phyloP scores from a whole-genome alignment of 208 protist genomes.

The Leishmania lainsoni region DNA sequence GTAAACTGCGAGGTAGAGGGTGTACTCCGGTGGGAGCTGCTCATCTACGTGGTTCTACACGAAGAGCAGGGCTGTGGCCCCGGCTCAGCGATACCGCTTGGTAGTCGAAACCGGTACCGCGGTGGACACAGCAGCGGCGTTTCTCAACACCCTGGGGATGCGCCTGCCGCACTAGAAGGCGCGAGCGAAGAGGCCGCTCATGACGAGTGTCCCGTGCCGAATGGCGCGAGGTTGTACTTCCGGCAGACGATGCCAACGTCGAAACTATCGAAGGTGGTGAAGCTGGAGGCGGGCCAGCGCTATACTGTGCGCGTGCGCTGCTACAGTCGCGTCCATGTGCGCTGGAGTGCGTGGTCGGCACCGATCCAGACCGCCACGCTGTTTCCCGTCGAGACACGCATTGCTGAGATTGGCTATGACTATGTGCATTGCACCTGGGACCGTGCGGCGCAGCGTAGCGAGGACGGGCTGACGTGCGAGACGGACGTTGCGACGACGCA shows the following conservation, averaged over 20 bases:
- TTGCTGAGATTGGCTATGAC: constrained; percentile 84
- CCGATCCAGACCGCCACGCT: constrained; percentile 56
- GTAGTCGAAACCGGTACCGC: not conserved
- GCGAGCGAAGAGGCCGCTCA: not conserved
- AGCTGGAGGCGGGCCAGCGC: constrained; percentile 59
- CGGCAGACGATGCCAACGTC: constrained; percentile 52
- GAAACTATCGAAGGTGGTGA: constrained; percentile 77
- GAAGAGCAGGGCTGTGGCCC: not conserved
- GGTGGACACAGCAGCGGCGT: not conserved
- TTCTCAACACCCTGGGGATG: not conserved
- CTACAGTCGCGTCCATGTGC: constrained; percentile 28
- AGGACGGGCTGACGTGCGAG: constrained; percentile 47
- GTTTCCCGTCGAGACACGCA: constrained; percentile 50
- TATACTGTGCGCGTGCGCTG: constrained; percentile 70
- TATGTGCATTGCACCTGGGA: constrained; percentile 85
- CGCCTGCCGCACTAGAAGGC: not conserved
- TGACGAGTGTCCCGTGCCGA: constrained; percentile 25
- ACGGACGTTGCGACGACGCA: constrained; percentile 45
- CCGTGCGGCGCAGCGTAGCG: constrained; percentile 44
- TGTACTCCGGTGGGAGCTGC: constrained; percentile 74
- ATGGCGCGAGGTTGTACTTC: constrained; percentile 29
- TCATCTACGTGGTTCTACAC: constrained; percentile 35
- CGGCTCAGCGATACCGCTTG: not conserved
- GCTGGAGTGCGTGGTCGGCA: constrained; percentile 81
- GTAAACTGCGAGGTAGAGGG: constrained; percentile 20